A percentile compares a stretch with the other conserved stretches of the same genome.
phyloP scores from a whole-genome alignment of 345 rosid genomes.

The Pugionium cornutum region DNA sequence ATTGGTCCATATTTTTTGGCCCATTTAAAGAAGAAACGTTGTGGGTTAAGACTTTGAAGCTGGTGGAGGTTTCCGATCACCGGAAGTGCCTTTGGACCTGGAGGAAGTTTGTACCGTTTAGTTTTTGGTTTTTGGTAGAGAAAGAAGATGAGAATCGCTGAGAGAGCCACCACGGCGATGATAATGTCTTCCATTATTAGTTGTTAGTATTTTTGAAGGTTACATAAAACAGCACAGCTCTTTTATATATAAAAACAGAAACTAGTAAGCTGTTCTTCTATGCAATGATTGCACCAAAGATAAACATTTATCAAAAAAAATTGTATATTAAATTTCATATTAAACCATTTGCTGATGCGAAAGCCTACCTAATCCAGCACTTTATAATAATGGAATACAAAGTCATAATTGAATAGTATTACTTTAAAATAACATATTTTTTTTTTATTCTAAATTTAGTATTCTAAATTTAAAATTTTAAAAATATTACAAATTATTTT shows the following conservation, averaged over 20 bases:
- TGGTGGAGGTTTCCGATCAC: conserved; percentile 58
- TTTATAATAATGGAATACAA: too few species aligned
- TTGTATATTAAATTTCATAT: too few species aligned
- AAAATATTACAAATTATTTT: too few species aligned
- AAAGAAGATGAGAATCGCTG: conserved; percentile 29
- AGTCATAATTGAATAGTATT: too few species aligned
- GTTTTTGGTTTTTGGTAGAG: conserved; percentile 29
- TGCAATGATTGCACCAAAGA: too few species aligned
- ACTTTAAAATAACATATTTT: too few species aligned
- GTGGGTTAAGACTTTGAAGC: conserved; percentile 37
- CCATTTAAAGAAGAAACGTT: conserved; percentile 41
- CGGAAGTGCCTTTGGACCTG: conserved; percentile 51
- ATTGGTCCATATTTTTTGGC: conserved; percentile 54
- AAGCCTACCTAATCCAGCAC: too few species aligned
- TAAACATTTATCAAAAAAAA: too few species aligned
- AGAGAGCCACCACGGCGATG: conserved; percentile 18
- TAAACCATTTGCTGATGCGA: too few species aligned
- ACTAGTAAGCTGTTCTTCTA: too few species aligned
- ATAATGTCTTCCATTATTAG: conserved; percentile 30
- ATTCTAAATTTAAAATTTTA: too few species aligned
- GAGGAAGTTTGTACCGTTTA: conserved; percentile 40
- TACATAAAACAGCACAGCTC: background rate
- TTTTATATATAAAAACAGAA: background rate
- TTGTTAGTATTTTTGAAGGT: conserved; percentile 10
- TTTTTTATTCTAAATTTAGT: too few species aligned